These are phyloP conservation scores for Lippia alba DNA, from an alignment of 305 asterid genomes.

Conservation along the genomic window DNA sequence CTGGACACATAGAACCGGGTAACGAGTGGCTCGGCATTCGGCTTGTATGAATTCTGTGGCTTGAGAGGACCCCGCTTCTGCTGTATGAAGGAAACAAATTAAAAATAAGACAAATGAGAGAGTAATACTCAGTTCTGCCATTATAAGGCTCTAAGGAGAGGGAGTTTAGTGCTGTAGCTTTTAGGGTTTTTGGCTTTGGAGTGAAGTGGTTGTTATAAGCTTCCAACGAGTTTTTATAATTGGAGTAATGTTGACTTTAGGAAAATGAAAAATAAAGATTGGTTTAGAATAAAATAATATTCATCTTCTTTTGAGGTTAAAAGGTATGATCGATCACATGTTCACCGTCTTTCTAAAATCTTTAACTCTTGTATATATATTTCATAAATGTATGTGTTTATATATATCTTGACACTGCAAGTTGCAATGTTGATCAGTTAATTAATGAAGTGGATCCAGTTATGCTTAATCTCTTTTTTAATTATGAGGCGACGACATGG, in stretches of 20 bases:
- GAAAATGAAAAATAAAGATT: not conserved
- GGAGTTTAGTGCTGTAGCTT: not conserved
- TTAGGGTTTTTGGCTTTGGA: conserved; percentile 24
- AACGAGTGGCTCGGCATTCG: conserved; percentile 59
- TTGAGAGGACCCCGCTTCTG: conserved; percentile 24
- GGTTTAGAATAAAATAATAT: conserved; percentile 10
- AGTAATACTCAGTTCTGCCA: conserved; percentile 42
- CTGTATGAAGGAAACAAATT: conserved; percentile 22
- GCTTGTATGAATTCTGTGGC: conserved; percentile 47
- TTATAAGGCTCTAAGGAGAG: conserved; percentile 21
- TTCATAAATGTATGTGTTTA: no score
- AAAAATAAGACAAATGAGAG: conserved; percentile 35
- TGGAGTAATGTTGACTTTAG: not conserved
- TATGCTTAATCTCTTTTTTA: no score
- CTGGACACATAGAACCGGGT: conserved; percentile 53
- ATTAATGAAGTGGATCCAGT: no score
- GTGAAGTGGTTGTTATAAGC: not conserved
- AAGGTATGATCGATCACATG: conserved; percentile 26
- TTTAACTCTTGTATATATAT: not conserved
- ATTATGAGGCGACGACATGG: no score
- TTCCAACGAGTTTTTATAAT: conserved; percentile 30
- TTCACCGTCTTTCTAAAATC: not conserved
- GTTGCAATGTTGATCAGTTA: no score
- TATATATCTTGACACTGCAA: no score
- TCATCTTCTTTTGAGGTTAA: conserved; percentile 33